A percentile compares a stretch with the other conserved stretches of the same genome.
These are phyloP conservation scores for Mycena vulgaris DNA, from an alignment of 768 basidiomycete genomes.

Conservation along the genomic window DNA sequence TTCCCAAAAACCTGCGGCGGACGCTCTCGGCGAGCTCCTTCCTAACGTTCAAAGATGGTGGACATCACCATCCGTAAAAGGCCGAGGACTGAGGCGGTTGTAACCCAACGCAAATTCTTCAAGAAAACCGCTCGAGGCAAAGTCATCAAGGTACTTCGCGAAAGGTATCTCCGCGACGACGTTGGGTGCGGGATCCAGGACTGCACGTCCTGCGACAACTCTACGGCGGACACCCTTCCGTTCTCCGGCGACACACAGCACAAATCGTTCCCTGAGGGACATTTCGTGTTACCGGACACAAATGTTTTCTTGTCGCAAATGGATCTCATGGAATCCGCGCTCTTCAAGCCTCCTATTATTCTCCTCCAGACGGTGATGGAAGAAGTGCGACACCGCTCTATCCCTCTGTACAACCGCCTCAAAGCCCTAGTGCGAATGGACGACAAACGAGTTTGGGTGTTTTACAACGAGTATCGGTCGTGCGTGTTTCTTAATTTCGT, in stretches of 20 bases:
- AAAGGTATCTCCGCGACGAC: slow-evolving; percentile 94
- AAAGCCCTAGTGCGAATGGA: slow-evolving; percentile 89
- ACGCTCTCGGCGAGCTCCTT: background rate
- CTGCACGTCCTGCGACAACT: slow-evolving; percentile 74
- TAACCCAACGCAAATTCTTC: slow-evolving; percentile 93
- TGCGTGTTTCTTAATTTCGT: slow-evolving; percentile 55
- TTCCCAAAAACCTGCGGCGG: background rate
- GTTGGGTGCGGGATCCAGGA: slow-evolving; percentile 87
- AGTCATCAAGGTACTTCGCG: slow-evolving; percentile 94
- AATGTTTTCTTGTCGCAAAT: slow-evolving; percentile 98
- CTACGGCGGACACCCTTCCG: slow-evolving; percentile 67
- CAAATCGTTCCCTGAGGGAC: slow-evolving; percentile 71
- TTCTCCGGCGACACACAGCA: slow-evolving; percentile 71
- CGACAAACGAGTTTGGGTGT: slow-evolving; percentile 87
- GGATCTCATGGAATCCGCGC: slow-evolving; percentile 89
- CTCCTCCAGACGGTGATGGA: slow-evolving; percentile 96
- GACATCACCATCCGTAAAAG: slow-evolving; percentile 84
- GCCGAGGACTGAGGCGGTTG: slow-evolving; percentile 75
- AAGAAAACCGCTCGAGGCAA: slow-evolving; percentile 96
- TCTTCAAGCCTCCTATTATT: slow-evolving; percentile 86
- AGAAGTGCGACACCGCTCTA: slow-evolving; percentile 94
- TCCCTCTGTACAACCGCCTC: slow-evolving; percentile 94
- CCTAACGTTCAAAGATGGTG: slow-evolving; percentile 46
- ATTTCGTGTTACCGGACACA: slow-evolving; percentile 93
- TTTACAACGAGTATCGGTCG: slow-evolving; percentile 91